phyloP scores from a whole-genome alignment of 1,139 yeast genomes.

The Eremothecium gossypii region DNA sequence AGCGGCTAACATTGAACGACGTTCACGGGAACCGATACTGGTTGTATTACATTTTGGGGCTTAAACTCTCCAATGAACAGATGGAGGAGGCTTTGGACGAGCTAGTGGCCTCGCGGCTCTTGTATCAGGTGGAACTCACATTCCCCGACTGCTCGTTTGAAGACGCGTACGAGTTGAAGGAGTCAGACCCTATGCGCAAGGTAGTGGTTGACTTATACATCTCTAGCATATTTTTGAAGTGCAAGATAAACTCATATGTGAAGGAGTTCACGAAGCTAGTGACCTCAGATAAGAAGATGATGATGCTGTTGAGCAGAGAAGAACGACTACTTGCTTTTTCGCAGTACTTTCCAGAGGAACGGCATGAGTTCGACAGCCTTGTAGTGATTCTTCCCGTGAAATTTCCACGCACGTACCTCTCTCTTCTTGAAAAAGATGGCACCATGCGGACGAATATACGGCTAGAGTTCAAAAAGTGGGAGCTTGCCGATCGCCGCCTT shows the following conservation, averaged over 20 bases:
- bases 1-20: constrained; percentile 5
- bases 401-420: constrained; percentile 12
- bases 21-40: constrained; percentile 5
- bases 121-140: constrained; percentile 13
- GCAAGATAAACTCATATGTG: constrained; percentile 10
- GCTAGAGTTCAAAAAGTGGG: constrained; percentile 13
- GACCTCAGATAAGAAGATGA: constrained; percentile 4
- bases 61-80: constrained; percentile 15
- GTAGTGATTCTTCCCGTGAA: constrained; percentile 15
- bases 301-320: constrained; percentile 3
- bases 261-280: constrained; percentile 6
- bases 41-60: constrained; percentile 7
- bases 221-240: constrained; percentile 9
- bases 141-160: constrained; percentile 9
- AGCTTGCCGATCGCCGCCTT: background rate
- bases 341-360: constrained; percentile 7
- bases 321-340: constrained; percentile 1
- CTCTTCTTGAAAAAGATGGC: constrained; percentile 10
- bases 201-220: constrained; percentile 9
- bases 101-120: constrained; percentile 13
- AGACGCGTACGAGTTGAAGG: constrained; percentile 8
- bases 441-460: constrained; percentile 11
- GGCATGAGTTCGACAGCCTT: constrained; percentile 5
- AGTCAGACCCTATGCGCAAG: constrained; percentile 6
- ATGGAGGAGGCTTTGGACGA: constrained; percentile 10